phyloP scores from a whole-genome alignment of 352 stramenopile species.

The Phytophthora hibernalis region DNA sequence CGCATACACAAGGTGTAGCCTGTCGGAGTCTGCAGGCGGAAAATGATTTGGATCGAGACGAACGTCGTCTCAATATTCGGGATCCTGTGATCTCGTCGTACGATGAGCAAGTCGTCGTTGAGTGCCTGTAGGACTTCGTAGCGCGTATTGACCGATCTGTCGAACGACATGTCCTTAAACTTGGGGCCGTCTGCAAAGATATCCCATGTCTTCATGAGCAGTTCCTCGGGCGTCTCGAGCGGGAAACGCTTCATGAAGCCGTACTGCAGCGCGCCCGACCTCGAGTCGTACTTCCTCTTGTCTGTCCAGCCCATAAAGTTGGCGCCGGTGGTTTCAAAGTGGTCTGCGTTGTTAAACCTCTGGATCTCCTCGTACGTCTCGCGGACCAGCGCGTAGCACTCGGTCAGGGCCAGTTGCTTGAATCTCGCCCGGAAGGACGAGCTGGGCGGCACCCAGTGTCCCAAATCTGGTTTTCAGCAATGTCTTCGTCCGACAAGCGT shows the following conservation, averaged over 20 bases:
- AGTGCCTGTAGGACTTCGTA: constrained; percentile 64
- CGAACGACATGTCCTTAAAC: constrained; percentile 58
- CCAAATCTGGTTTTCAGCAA: constrained; percentile 25
- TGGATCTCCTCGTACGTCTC: constrained; percentile 63
- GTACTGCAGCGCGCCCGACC: constrained; percentile 52
- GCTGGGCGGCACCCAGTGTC: constrained; percentile 44
- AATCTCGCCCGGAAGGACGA: constrained; percentile 55
- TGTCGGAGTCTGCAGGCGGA: constrained; percentile 64
- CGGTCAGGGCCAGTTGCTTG: constrained; percentile 20
- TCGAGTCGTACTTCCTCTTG: constrained; percentile 39
- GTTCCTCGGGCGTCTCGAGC: constrained; percentile 33
- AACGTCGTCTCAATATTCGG: constrained; percentile 59
- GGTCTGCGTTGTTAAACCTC: constrained; percentile 38
- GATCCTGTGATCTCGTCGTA: constrained; percentile 64
- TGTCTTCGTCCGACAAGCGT: constrained; percentile 22
- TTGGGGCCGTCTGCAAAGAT: constrained; percentile 50
- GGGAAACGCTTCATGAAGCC: constrained; percentile 65
- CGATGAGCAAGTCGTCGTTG: constrained; percentile 69
- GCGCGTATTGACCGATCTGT: constrained; percentile 51
- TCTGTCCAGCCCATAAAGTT: constrained; percentile 70
- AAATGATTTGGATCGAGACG: constrained; percentile 63
- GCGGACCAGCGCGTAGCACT: constrained; percentile 59
- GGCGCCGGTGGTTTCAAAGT: constrained; percentile 47
- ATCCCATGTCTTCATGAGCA: constrained; percentile 56
- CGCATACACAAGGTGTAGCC: constrained; percentile 73